Evolutionary conservation across 1,139 yeast genomes (phyloP), one percentile per base, ranked within the genome.

Genomic region (Blastobotrys arbuscula): DNA sequence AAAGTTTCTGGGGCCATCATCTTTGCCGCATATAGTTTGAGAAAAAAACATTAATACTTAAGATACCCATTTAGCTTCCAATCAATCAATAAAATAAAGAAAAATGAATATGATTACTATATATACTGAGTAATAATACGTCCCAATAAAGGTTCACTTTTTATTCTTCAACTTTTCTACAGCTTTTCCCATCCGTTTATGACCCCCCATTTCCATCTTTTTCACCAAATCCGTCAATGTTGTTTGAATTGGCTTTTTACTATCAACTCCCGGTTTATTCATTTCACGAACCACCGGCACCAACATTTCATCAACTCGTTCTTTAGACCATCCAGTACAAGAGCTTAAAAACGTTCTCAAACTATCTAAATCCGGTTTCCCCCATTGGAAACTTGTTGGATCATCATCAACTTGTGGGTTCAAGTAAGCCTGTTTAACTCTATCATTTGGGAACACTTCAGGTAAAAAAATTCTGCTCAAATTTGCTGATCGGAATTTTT

Each of bases 331-430:
- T 2, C 90, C 89, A n/a, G 89, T 81, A 48, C 79, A 78, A 42
- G 69, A 73, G 76, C 78, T 77, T 62, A 94, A 70, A 59, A 77
- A 90, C 0, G 79, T 73, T 36, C 97, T 69, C 45, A 94, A 72
- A 55, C 80, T 81, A 58, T 90, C 97, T 51, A 90, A 67, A 62
- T 87, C 87, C 0, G 97, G 97, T 1, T 74, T 71, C 0, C 97
- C 97, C 98, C 98, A 94, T 49, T 78, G 77, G 66, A 94, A 90
- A 44, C 76, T 74, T 0, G 89, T 84, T 39, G 71, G 69, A 62
- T 89, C 97, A 24, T 74, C 73, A 63, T 94, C 97, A 1, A 92
- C 96, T 44, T 83, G 87, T 0, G 98, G 97, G 9, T 71, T 61
- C 26, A 74, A 54, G 62, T 94, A 94, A 0, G 97, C 97, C 18